These are phyloP conservation scores for Phyllosticta paracitricarpa DNA, from an alignment of 2,329 filamentous ascomycete species.

Conservation along the genomic window DNA sequence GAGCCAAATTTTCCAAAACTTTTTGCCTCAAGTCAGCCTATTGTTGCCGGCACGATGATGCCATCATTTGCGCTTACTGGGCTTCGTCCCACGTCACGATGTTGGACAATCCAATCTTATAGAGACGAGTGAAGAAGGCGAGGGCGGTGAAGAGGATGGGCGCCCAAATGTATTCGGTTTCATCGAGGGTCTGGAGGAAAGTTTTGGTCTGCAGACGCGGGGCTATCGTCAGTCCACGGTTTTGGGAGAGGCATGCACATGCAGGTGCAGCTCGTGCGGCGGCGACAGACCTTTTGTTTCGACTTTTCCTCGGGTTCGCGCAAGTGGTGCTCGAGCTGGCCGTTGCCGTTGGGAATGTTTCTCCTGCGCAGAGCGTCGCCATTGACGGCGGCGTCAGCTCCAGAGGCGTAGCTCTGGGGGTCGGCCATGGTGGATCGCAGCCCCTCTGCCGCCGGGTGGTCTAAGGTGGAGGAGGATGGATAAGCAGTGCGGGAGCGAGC, in stretches of 20 bases:
- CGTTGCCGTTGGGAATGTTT: conserved; percentile 27
- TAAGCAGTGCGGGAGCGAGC: background rate
- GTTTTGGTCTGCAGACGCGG: conserved; percentile 34
- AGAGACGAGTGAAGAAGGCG: conserved; percentile 57
- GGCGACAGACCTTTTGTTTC: conserved; percentile 35
- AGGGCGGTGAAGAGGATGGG: conserved; percentile 53
- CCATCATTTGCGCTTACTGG: conserved; percentile 43
- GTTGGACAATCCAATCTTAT: conserved; percentile 56
- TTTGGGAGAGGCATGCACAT: conserved; percentile 3
- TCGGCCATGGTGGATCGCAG: conserved; percentile 4
- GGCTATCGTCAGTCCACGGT: background rate
- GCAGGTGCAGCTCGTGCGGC: background rate
- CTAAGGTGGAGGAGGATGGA: conserved; percentile 5
- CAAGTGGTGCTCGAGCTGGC: conserved; percentile 20
- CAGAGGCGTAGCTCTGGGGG: conserved; percentile 21
- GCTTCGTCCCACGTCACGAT: conserved; percentile 72
- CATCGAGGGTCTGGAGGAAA: conserved; percentile 52
- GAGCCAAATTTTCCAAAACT: conserved; percentile 97
- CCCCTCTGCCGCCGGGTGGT: conserved; percentile 3
- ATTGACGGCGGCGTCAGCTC: conserved; percentile 26
- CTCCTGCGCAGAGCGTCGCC: conserved; percentile 37
- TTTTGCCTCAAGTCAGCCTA: conserved; percentile 7
- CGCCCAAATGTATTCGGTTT: conserved; percentile 53
- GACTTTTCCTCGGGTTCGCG: conserved; percentile 34
- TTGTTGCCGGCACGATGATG: background rate